These are phyloP conservation scores for Medicago arabica DNA, from an alignment of 306 rosid genomes.

Conservation along the genomic window DNA sequence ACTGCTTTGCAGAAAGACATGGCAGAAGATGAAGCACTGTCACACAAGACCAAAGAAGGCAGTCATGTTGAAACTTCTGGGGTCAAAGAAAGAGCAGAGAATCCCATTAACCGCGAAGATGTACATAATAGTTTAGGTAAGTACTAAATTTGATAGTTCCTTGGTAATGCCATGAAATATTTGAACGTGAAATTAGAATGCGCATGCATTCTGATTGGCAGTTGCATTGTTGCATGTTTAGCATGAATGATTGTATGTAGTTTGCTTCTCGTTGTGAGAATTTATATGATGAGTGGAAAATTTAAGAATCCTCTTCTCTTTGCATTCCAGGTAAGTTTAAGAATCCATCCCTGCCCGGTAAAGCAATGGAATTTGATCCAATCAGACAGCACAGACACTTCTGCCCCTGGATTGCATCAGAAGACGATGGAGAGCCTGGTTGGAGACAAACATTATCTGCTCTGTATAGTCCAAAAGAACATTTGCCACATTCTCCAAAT, in stretches of 20 bases:
- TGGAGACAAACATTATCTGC: constrained; percentile 89
- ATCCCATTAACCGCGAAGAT: constrained; percentile 39
- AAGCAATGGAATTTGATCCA: constrained; percentile 80
- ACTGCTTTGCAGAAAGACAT: constrained; percentile 49
- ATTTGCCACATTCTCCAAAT: constrained; percentile 49
- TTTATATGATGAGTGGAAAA: constrained; percentile 11
- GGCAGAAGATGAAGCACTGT: constrained; percentile 42
- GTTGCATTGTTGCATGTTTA: constrained; percentile 33
- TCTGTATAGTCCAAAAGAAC: constrained; percentile 60
- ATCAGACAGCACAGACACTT: constrained; percentile 90
- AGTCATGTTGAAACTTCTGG: constrained; percentile 24
- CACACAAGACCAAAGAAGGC: constrained; percentile 40
- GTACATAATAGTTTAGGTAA: constrained; percentile 62
- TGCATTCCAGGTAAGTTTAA: constrained; percentile 57
- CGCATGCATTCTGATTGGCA: constrained; percentile 21
- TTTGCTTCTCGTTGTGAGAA: constrained; percentile 12
- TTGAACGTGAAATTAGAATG: constrained; percentile 17
- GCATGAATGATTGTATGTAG: constrained; percentile 26
- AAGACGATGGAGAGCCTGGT: constrained; percentile 69
- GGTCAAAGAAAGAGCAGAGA: constrained; percentile 43
- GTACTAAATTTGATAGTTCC: constrained; percentile 36
- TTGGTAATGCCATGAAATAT: constrained; percentile 28
- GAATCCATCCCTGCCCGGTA: constrained; percentile 42
- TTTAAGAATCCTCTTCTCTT: constrained; percentile 39
- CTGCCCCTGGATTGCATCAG: constrained; percentile 92